Evolutionary conservation across 2,329 filamentous ascomycete genomes (phyloP).

Genomic region (Dendryphion nanum): DNA sequence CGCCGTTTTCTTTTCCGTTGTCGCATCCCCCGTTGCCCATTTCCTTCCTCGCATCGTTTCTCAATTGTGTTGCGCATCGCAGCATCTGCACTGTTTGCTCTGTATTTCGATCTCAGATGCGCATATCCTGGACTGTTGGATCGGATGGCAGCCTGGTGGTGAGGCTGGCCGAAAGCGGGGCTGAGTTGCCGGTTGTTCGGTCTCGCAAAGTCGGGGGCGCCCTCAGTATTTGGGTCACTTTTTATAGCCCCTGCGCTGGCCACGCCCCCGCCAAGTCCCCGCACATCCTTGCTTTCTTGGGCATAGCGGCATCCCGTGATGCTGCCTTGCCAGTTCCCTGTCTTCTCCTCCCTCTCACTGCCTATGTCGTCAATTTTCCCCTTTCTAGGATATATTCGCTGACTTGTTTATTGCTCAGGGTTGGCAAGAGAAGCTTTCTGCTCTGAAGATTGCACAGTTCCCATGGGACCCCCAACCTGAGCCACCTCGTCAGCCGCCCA

Average conservation of each 20-base stretch:
- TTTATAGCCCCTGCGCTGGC: constrained; percentile 47
- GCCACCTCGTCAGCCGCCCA: constrained; percentile 53
- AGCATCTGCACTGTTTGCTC: too few relatives aligned
- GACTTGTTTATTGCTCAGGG: constrained; percentile 57
- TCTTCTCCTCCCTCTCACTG: constrained; percentile 1
- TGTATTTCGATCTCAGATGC: too few relatives aligned
- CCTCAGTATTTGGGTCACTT: constrained; percentile 46
- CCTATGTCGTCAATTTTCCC: constrained; percentile 4
- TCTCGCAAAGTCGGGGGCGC: constrained; percentile 37
- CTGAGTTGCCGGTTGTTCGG: constrained; percentile 36
- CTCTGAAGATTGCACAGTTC: constrained; percentile 80
- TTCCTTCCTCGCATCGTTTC: too few relatives aligned
- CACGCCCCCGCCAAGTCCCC: constrained; percentile 35
- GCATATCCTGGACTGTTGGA: neutral
- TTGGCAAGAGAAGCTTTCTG: constrained; percentile 90
- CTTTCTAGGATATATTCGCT: neutral
- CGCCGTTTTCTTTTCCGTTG: constrained; percentile 1
- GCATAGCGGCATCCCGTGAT: constrained; percentile 38
- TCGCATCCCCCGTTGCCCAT: too few relatives aligned
- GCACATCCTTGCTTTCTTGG: constrained; percentile 30
- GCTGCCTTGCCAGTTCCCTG: constrained; percentile 1
- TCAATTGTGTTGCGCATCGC: too few relatives aligned
- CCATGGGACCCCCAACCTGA: constrained; percentile 80
- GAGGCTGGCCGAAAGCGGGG: constrained; percentile 44
- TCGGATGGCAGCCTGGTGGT: constrained; percentile 21